Conservation (phyloP, 805 yeast species). For the Candida stauntonica region DNA sequence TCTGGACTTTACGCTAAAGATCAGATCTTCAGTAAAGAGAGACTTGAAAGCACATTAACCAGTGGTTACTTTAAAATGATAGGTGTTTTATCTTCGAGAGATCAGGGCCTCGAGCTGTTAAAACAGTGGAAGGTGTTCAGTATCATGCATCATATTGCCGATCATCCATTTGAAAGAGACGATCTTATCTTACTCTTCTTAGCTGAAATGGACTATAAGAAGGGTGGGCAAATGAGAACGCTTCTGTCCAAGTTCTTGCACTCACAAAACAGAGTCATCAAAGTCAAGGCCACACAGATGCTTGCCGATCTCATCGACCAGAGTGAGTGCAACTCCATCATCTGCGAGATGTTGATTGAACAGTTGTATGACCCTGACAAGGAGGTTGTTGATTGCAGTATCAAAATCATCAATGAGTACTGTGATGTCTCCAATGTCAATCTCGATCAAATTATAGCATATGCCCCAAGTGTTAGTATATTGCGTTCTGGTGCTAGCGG, state of each 20-base stretch:
- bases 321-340: constrained; percentile 36
- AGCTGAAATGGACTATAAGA: constrained; percentile 54
- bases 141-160: constrained; percentile 67
- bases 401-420: constrained; percentile 47
- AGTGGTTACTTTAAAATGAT: constrained; percentile 75
- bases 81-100: constrained; percentile 61
- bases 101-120: constrained; percentile 62
- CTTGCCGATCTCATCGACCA: constrained; percentile 39
- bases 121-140: constrained; percentile 84
- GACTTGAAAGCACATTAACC: constrained; percentile 61
- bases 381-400: constrained; percentile 52
- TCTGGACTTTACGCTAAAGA: constrained; percentile 71
- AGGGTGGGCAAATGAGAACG: constrained; percentile 63
- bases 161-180: constrained; percentile 47
- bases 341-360: constrained; percentile 50
- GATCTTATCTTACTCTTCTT: constrained; percentile 55
- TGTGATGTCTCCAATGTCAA: constrained; percentile 49
- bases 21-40: constrained; percentile 61
- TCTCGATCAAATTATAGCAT: constrained; percentile 45
- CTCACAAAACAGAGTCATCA: constrained; percentile 46
- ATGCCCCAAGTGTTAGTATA: constrained; percentile 49
- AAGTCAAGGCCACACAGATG: constrained; percentile 52
- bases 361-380: constrained; percentile 66
- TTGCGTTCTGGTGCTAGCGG: constrained; percentile 27
- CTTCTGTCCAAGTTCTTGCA: constrained; percentile 62